Percentiles rank a stretch among this genome's conserved stretches.
phyloP scores from a whole-genome alignment of 2,329 filamentous ascomycete genomes.

The Neofusicoccum umdonicola region DNA sequence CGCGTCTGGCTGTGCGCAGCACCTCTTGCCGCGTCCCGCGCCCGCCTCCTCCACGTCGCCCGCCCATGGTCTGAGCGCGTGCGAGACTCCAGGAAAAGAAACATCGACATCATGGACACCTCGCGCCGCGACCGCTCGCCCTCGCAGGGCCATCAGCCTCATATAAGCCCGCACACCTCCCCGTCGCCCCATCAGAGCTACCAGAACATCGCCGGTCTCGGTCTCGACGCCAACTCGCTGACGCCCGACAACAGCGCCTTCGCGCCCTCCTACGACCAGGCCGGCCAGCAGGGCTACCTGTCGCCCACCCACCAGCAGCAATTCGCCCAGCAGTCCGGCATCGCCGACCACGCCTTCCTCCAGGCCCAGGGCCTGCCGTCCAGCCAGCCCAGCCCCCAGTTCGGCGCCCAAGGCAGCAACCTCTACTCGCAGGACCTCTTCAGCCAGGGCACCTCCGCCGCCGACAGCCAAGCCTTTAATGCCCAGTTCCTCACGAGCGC shows the following conservation, averaged over 20 bases:
- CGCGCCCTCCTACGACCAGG: slow-evolving; percentile 30
- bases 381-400: slow-evolving; percentile 52
- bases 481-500: slow-evolving; percentile 56
- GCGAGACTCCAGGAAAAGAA: slow-evolving; percentile 30
- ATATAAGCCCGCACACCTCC: slow-evolving; percentile 69
- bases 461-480: slow-evolving; percentile 26
- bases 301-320: slow-evolving; percentile 47
- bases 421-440: slow-evolving; percentile 34
- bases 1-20: slow-evolving; percentile 13
- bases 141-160: slow-evolving; percentile 56
- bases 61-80: slow-evolving; percentile 28
- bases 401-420: slow-evolving; percentile 38
- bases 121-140: slow-evolving; percentile 62
- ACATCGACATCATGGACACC: slow-evolving; percentile 49
- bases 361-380: slow-evolving; percentile 45
- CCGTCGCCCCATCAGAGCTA: slow-evolving; percentile 59
- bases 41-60: slow-evolving; percentile 20
- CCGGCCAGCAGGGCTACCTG: slow-evolving; percentile 37
- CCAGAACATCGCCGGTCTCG: slow-evolving; percentile 58
- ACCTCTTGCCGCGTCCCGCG: slow-evolving; percentile 3
- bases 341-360: slow-evolving; percentile 44
- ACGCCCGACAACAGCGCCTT: slow-evolving; percentile 26
- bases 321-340: slow-evolving; percentile 40
- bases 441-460: slow-evolving; percentile 26
- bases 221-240: slow-evolving; percentile 51